Percentiles rank a stretch among this genome's conserved stretches.
phyloP scores from a whole-genome alignment of 2,329 filamentous ascomycete genomes.

The Sporothrix variecibatus region DNA sequence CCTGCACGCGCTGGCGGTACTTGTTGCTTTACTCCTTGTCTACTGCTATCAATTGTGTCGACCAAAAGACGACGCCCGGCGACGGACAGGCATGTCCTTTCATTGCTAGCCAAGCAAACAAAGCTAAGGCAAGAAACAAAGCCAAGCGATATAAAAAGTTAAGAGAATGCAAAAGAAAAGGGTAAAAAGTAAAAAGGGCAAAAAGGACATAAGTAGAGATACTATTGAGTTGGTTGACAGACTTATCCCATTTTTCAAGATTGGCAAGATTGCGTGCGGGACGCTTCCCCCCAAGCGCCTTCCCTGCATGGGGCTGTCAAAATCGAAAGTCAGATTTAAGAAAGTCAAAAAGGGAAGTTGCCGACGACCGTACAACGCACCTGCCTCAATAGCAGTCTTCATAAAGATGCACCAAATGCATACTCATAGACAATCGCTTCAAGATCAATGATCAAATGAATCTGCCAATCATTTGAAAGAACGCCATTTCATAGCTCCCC shows the following conservation, averaged over 20 bases:
- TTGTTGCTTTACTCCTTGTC: neutral
- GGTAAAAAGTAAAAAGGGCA: neutral
- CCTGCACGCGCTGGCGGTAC: neutral
- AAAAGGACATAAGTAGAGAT: no score
- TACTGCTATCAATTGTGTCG: neutral
- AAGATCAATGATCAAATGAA: neutral
- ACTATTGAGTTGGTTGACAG: neutral
- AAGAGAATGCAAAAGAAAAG: neutral
- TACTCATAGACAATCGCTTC: neutral
- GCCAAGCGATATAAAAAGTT: neutral
- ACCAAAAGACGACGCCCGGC: neutral
- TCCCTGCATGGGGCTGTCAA: conserved; percentile 11
- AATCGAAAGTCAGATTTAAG: neutral
- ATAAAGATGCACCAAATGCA: neutral
- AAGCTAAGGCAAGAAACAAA: neutral
- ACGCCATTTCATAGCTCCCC: neutral
- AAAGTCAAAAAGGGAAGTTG: neutral
- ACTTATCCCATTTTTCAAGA: neutral
- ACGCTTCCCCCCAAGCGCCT: conserved; percentile 10
- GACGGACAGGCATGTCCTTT: neutral
- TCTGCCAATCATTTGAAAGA: neutral
- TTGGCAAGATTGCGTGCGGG: neutral
- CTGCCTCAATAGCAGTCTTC: neutral
- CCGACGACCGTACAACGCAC: neutral
- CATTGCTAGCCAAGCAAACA: neutral